A percentile compares a stretch with the other conserved stretches of the same genome.
These are phyloP conservation scores for Aspergillus homomorphus DNA, from an alignment of 495 filamentous ascomycete genomes.

Conservation along the genomic window DNA sequence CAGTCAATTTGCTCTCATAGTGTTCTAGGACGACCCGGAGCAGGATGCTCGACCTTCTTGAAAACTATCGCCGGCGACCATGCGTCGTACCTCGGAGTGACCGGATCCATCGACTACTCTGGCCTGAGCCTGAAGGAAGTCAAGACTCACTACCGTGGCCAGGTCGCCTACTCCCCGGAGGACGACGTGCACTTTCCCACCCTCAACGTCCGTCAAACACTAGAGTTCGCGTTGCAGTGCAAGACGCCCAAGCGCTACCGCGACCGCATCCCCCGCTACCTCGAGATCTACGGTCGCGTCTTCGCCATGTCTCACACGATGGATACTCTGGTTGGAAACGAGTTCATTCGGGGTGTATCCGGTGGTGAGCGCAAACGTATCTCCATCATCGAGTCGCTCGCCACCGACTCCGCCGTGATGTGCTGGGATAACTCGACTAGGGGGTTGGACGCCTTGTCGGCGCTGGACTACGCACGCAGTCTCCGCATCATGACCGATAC, in stretches of 20 bases:
- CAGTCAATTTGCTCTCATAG: no score
- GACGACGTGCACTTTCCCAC: conserved; percentile 81
- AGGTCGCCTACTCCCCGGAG: conserved; percentile 79
- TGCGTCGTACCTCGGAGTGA: conserved; percentile 71
- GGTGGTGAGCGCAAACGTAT: conserved; percentile 73
- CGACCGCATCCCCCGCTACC: conserved; percentile 27
- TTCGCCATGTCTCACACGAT: conserved; percentile 55
- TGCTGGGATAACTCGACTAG: conserved; percentile 85
- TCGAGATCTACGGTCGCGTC: conserved; percentile 51
- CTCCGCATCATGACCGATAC: conserved; percentile 68
- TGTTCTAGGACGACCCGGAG: conserved; percentile 80
- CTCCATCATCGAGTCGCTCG: conserved; percentile 54
- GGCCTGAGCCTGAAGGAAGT: conserved; percentile 59
- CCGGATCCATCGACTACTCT: conserved; percentile 76
- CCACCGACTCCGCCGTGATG: conserved; percentile 65
- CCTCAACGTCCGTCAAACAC: conserved; percentile 77
- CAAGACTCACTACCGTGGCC: conserved; percentile 67
- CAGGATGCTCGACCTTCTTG: conserved; percentile 84
- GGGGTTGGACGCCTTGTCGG: conserved; percentile 77
- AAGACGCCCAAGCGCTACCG: conserved; percentile 36
- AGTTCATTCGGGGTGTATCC: conserved; percentile 64
- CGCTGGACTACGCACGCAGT: conserved; percentile 64
- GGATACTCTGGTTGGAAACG: conserved; percentile 41
- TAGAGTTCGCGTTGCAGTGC: conserved; percentile 70
- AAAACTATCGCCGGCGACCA: conserved; percentile 80